Evolutionary conservation across 176 grass and related monocot genomes (phyloP), one percentile per base, ranked within the genome.

Genomic region (Musa acuminata): DNA sequence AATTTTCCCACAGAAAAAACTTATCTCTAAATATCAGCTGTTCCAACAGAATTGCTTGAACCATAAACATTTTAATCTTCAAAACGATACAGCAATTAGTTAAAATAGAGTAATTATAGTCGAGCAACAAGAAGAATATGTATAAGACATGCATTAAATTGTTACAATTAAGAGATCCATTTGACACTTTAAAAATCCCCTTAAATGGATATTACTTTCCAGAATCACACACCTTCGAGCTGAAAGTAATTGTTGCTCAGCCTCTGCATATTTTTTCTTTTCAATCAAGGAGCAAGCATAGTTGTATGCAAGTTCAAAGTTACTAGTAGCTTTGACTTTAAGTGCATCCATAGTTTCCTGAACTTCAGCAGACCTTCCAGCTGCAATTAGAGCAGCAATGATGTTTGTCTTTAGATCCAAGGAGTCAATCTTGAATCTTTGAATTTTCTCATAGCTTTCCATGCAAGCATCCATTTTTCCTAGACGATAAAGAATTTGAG

Each of bases 301-400:
- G 73, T 96, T 96, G 78, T 96, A 96, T 73, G 89, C 81, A 51
- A 92, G 83, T 84, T 92, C 89, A 81, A 88, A 92, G 69, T 87
- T 92, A 59, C 86, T 85, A 50, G 85, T 21, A 86, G 87, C 80
- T 76, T 77, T 88, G 53, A 90, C 83, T 76, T 88, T 96, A 63
- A 83, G 83, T 2, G 35, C 69, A 57, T 84, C 89, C 93, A 92
- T 90, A 35, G 81, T 77, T 81, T 78, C 77, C 52, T 88, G 82
- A 62, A 96, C 89, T 80, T 96, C 93, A 75, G 73, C 81, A 71
- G 83, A 79, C 81, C 74, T 96, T 79, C 89, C 93, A 74, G 84
- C 83, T 55, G 87, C 85, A 78, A 96, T 82, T 14, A 92, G 62
- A 80, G 89, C 81, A 88, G 89, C 89, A 22, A 96, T 87, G 16